Percentiles rank a stretch among this genome's conserved stretches.
phyloP scores from a whole-genome alignment of 192 early-diverging fungal species.

The Powellomyces hirtus region DNA sequence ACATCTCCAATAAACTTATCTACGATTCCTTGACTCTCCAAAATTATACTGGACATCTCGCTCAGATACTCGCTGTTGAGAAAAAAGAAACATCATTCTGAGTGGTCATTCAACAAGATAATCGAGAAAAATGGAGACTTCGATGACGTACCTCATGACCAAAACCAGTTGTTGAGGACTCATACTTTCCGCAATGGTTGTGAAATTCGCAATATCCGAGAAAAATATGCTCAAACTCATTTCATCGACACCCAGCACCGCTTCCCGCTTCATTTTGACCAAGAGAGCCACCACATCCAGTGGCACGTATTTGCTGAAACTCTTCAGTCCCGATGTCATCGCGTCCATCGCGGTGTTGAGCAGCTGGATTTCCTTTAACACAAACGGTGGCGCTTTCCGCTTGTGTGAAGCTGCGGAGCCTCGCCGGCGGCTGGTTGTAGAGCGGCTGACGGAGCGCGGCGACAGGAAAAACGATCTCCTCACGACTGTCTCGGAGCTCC shows the following conservation, averaged over 20 bases:
- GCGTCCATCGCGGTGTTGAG: conserved; percentile 32
- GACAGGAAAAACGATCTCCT: conserved; percentile 17
- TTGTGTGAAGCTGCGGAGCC: conserved; percentile 1
- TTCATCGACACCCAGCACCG: conserved; percentile 30
- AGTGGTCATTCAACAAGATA: too few species aligned
- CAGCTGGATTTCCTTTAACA: conserved; percentile 26
- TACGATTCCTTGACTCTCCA: conserved; percentile 31
- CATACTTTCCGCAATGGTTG: conserved; percentile 31
- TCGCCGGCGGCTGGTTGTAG: not conserved
- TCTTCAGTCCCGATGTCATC: conserved; percentile 28
- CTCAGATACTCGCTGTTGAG: conserved; percentile 19
- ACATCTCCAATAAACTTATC: conserved; percentile 36
- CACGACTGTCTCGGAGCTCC: not conserved
- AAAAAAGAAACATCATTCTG: not conserved
- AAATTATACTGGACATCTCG: conserved; percentile 31
- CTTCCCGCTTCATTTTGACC: conserved; percentile 34
- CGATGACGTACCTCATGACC: conserved; percentile 23
- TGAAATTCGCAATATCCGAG: conserved; percentile 36
- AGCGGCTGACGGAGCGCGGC: not conserved
- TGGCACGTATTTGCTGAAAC: conserved; percentile 32
- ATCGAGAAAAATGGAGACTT: too few species aligned
- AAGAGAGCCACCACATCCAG: conserved; percentile 29
- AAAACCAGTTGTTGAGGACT: conserved; percentile 19
- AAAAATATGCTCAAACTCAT: conserved; percentile 34
- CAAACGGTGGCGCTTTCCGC: conserved; percentile 2